Base-by-base conservation (phyloP, 2,329 filamentous ascomycete genomes). In the Myriosclerotinia duriaeana region DNA sequence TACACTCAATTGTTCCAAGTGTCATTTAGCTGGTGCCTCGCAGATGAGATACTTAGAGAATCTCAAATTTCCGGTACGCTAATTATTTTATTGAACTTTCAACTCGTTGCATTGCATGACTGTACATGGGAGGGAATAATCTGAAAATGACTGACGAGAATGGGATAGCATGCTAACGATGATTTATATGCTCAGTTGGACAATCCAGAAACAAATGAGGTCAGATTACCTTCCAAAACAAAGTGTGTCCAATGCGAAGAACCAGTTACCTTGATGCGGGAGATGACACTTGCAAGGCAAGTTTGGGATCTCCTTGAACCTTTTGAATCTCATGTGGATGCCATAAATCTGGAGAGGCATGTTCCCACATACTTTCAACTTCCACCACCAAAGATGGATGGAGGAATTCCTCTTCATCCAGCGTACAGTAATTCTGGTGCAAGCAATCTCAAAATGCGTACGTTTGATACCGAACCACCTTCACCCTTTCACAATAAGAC, bases 311-410 rank as follows among this genome's bases (percentile, higher is more conserved):
- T 76, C 8, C 69, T 80, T 1, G 76, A 75, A 46, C 74, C 76
- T 0, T 71, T 80, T 22, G 76, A 78, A 52, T 72, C 76, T 4
- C 76, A 78, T 66, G 74, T 76, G 2, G 77, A 79, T 64, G 76
- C 78, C 1, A 75, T 79, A 55, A 77, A 77, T 61, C 74, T 78
- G 9, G 78, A 79, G 69, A 69, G 78, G 44, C 78, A 80, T 67
- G 65, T 78, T 12, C 74, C 77, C 8, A 75, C 73, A 2, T 74
- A 76, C 52, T 79, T 79, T 65, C 76, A 77, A 62, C 65, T 78
- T 22, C 54, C 59, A 9, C 73, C 76, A 9, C 76, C 76, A 15
- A 78, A 76, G 68, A n/a, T 62, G 1, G 73, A 75, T 17, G 69
- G 66, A 12, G 69, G 69, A 12, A 68, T 69, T 26, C 50, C 69